A percentile compares a stretch with the other conserved stretches of the same genome.
phyloP scores from a whole-genome alignment of 2,329 filamentous ascomycete genomes.

The Pseudophaeomoniella oleicola region DNA sequence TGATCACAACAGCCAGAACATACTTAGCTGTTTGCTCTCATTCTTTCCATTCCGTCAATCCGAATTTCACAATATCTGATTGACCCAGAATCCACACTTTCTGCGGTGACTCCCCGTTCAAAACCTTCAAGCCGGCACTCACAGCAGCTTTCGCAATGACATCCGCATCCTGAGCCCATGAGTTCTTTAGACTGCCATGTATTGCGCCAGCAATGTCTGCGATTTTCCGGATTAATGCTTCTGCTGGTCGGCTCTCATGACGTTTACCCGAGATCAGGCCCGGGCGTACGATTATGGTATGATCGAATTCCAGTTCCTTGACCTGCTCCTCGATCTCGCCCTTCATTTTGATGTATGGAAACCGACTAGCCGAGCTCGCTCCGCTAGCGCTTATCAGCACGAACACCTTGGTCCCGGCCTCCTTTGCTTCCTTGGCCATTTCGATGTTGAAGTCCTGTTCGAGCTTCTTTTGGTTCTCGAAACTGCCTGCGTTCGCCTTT shows the following conservation, averaged over 20 bases:
- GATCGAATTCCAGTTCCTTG: constrained; percentile 57
- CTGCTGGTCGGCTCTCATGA: constrained; percentile 43
- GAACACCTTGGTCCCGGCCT: constrained; percentile 56
- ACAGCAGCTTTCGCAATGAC: constrained; percentile 42
- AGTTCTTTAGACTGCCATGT: constrained; percentile 41
- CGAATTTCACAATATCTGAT: constrained; percentile 21
- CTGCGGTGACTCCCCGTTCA: constrained; percentile 24
- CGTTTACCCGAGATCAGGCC: constrained; percentile 62
- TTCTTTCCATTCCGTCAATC: constrained; percentile 14
- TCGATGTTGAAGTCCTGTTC: constrained; percentile 77
- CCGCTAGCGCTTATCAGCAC: constrained; percentile 55
- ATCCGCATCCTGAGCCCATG: constrained; percentile 57
- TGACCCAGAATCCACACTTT: constrained; percentile 25
- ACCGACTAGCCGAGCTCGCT: constrained; percentile 35
- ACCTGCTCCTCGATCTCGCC: constrained; percentile 71
- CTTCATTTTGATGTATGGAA: constrained; percentile 61
- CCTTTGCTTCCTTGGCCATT: constrained; percentile 60
- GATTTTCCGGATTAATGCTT: constrained; percentile 41
- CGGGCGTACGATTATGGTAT: constrained; percentile 59
- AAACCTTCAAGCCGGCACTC: constrained; percentile 22
- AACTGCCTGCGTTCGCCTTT: constrained; percentile 54
- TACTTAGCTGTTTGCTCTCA: too few relatives aligned
- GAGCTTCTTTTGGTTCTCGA: constrained; percentile 72
- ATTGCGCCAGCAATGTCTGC: constrained; percentile 42
- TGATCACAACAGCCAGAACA: too few relatives aligned